Conservation (phyloP, 164 flowering plant genomes). For the Amborella trichopoda region DNA sequence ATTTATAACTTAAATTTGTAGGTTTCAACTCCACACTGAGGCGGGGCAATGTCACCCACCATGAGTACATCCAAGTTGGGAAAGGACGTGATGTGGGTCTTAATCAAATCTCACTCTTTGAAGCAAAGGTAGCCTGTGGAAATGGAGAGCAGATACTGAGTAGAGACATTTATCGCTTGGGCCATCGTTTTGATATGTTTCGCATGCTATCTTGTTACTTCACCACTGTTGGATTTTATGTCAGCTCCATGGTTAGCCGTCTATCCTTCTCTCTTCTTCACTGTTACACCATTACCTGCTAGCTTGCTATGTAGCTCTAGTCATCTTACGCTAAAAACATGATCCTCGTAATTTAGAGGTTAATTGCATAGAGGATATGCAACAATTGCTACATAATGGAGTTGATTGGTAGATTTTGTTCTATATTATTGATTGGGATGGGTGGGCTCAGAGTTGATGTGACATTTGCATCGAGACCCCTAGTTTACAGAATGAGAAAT, state of each 20-base stretch:
- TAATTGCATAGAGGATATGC: too few relatives aligned
- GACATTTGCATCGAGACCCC: too few relatives aligned
- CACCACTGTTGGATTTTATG: slow-evolving; percentile 81
- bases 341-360: too few relatives aligned
- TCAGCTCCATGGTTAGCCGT: slow-evolving; percentile 76
- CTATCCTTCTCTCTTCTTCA: slow-evolving; percentile 1
- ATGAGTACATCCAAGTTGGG: slow-evolving; percentile 97
- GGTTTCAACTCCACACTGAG: slow-evolving; percentile 93
- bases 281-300: background rate
- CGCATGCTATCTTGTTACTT: slow-evolving; percentile 93
- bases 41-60: slow-evolving; percentile 92
- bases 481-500: too few relatives aligned
- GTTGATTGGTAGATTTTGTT: too few relatives aligned
- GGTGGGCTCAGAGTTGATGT: too few relatives aligned
- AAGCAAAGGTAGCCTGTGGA: slow-evolving; percentile 97
- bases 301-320: too few relatives aligned
- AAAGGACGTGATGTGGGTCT: slow-evolving; percentile 99
- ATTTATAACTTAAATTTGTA: too few relatives aligned
- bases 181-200: slow-evolving; percentile 96
- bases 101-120: slow-evolving; percentile 94
- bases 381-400: too few relatives aligned
- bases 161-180: slow-evolving; percentile 83
- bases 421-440: too few relatives aligned
- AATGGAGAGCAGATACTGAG: slow-evolving; percentile 98
- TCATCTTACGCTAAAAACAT: too few relatives aligned